Conservation (phyloP, 192 early-diverging fungal genomes). For the Coemansia nantahalensis region DNA sequence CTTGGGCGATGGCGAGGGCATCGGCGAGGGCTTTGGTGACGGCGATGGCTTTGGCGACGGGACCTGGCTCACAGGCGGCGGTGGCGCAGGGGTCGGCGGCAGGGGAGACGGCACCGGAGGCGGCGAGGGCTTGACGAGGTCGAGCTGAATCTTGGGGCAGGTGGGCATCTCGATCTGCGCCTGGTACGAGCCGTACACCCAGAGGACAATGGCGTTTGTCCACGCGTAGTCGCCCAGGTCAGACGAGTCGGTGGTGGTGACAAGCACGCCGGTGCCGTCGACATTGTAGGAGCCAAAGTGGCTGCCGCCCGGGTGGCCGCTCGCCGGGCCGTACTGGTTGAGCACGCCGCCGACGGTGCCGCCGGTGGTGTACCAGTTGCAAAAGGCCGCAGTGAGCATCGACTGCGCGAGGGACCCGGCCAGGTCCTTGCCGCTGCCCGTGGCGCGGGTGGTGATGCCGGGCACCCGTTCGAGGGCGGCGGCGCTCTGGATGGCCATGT, state of each 20-base stretch:
- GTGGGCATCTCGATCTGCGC: constrained; percentile 19
- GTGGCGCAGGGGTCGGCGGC: neutral
- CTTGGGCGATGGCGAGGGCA: neutral
- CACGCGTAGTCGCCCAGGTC: constrained; percentile 29
- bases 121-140: constrained; percentile 14
- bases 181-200: constrained; percentile 33
- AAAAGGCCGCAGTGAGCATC: constrained; percentile 57
- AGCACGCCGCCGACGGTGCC: constrained; percentile 55
- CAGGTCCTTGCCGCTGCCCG: constrained; percentile 4
- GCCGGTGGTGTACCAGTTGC: constrained; percentile 69
- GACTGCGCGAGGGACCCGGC: constrained; percentile 49
- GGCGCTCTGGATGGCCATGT: constrained; percentile 50
- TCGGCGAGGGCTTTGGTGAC: neutral
- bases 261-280: constrained; percentile 17
- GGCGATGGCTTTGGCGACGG: neutral
- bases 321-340: constrained; percentile 11
- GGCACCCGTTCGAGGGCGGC: constrained; percentile 8
- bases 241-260: constrained; percentile 12
- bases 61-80: too few relatives aligned
- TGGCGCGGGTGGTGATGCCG: neutral
- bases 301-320: constrained; percentile 3
- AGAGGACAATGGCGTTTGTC: constrained; percentile 43
- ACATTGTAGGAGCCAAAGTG: constrained; percentile 28
- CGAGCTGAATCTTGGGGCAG: constrained; percentile 43
- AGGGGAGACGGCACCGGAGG: neutral